Evolutionary conservation across 768 basidiomycete species (phyloP), one percentile per base, ranked within the genome.

Genomic region (Kwoniella mangroviensis): DNA sequence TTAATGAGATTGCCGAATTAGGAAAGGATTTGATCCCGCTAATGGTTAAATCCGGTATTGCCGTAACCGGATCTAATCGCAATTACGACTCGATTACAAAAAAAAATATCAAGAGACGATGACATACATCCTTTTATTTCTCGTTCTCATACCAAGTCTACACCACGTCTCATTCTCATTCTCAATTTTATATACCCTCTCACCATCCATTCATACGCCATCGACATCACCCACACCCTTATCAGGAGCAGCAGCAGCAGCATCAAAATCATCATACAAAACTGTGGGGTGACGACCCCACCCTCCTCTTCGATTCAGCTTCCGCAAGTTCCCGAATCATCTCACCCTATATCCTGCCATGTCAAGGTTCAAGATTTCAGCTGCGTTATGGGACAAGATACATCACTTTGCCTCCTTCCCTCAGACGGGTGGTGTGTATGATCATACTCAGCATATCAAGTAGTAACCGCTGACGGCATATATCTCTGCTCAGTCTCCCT

Each of bases 401-500:
- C 91, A 91, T 84, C 91, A 94, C 76, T 94, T 92, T 79, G 91
- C 92, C 0, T 91, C 91, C 1, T 94, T 94, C 83, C 92, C 92
- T 2, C 95, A 95, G 84, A 96, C 94, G 0, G 92, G 93, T 61
- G 92, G 92, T 92, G 34, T 71, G 89, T 84, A 21, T 34, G 34
- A 34, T 34, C 34, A 7, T 34, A 5, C 9, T 34, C 34, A 34
- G 1, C 34, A 5, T 34, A 34, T 34, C 34, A 34, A 6, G 34
- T 34, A 7, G 34, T 7, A 34, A 34, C 40, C 15, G 63, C 19
- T 40, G 41, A 34, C 4, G 28, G 3, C 15, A 24, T 24, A 41
- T 3, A 24, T 55, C 28, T 19, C 21, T 55, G 9, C 42, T 12
- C 76, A 92, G 95, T 98, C 3, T 97, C 94, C 0, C 86, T 98